Evolutionary conservation across 108 stramenopile genomes (phyloP), one percentile per base, ranked within the genome.

Genomic region (Cyclostephanos tholiformis): DNA sequence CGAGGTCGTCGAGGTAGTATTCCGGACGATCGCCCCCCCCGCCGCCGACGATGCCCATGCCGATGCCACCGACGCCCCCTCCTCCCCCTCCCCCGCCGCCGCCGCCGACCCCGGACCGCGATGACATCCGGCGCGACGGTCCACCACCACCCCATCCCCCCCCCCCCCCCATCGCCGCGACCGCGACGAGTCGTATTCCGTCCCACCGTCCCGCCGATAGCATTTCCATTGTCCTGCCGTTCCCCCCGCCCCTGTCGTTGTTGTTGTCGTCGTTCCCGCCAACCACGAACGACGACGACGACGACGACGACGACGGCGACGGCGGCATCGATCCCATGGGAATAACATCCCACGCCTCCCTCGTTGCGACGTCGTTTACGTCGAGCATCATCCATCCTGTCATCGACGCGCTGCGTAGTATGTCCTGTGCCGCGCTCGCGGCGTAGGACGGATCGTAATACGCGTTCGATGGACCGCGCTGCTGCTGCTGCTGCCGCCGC

Each of bases 1-100:
- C 92, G 38, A 88, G 63, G 71, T 86, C 85, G 70, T 93, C 92
- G 79, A 93, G 81, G 63, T 82, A 87, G 55, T 74, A 67, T 27
- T 79, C 69, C 0, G 88, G 88, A 75, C 86, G 78, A 72, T 88
- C 87, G 30, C 87, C 91, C 11, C 62, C 87, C n/a, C n/a, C n/a
- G n/a, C n/a, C n/a, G n/a, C n/a, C n/a, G n/a, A n/a, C n/a, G n/a
- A n/a, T n/a, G n/a, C n/a, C n/a, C n/a, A n/a, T n/a, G n/a, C n/a
- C n/a, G n/a, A n/a, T n/a, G n/a, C n/a, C n/a, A n/a, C n/a, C n/a
- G n/a, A n/a, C n/a, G n/a, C n/a, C n/a, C 58, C 84, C 81, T 38
- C 86, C 87, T 23, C 83, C 84, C 72, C 82, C 67, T 11, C 85
- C 67, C 25, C 65, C n/a, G n/a, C n/a, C n/a, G n/a, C n/a, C n/a